Evolutionary conservation across 768 basidiomycete genomes (phyloP).

Genomic region (Candolleomyces eurysporus): DNA sequence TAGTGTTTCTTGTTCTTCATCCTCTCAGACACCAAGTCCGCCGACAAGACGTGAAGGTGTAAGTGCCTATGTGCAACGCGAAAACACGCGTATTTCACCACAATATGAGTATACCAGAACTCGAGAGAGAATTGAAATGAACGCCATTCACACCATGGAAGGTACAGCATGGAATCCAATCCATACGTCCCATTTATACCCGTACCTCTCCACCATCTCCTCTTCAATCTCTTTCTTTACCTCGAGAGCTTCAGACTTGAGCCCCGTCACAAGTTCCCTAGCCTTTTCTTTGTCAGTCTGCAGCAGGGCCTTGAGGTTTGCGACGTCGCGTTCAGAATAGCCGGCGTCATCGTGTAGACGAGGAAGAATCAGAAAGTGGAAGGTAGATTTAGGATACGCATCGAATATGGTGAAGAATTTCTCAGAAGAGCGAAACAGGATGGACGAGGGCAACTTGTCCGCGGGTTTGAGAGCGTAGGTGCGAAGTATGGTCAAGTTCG

Average conservation of each 20-base stretch:
- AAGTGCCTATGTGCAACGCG: conserved; percentile 51
- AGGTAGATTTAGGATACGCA: conserved; percentile 77
- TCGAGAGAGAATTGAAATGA: conserved; percentile 10
- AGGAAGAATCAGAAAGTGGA: conserved; percentile 88
- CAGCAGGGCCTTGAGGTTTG: conserved; percentile 56
- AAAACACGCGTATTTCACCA: background rate
- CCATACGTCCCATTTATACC: conserved; percentile 76
- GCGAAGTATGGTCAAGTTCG: conserved; percentile 54
- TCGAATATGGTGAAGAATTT: conserved; percentile 69
- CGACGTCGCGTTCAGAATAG: conserved; percentile 35
- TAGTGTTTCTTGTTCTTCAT: conserved; percentile 90
- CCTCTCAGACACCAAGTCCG: conserved; percentile 64
- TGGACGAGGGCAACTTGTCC: conserved; percentile 51
- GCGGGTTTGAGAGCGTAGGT: conserved; percentile 58
- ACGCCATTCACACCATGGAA: conserved; percentile 71
- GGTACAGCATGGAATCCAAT: conserved; percentile 83
- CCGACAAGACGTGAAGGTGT: conserved; percentile 83
- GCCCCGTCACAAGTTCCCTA: conserved; percentile 46
- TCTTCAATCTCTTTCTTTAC: conserved; percentile 63
- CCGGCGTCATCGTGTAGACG: conserved; percentile 25
- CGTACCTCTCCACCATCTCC: conserved; percentile 77
- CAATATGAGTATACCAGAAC: background rate
- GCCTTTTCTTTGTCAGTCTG: conserved; percentile 52
- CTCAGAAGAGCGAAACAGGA: conserved; percentile 56
- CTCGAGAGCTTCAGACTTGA: conserved; percentile 56